Evolutionary conservation across 169 alveolate genomes (phyloP).

Genomic region (Cryptosporidium xiaoi): DNA sequence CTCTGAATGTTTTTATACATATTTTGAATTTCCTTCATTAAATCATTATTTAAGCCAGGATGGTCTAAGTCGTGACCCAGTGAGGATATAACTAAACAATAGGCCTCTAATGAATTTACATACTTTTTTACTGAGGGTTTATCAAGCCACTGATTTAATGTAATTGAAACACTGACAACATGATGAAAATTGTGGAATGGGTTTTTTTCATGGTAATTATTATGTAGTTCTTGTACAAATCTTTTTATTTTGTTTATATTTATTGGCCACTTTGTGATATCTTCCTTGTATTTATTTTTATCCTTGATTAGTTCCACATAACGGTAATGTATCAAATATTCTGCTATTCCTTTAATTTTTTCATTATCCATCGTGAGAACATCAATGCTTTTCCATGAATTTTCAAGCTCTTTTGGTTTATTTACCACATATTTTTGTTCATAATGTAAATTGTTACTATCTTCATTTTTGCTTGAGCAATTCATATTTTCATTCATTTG

Average conservation of each 20-base stretch:
- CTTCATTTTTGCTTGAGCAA: too few species aligned
- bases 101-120: constrained; percentile 61
- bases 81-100: constrained; percentile 42
- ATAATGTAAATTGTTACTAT: neutral
- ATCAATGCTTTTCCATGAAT: constrained; percentile 47
- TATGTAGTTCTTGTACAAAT: constrained; percentile 21
- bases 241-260: constrained; percentile 16
- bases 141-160: constrained; percentile 52
- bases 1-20: neutral
- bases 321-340: constrained; percentile 21
- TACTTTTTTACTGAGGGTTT: constrained; percentile 10
- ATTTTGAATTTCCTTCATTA: constrained; percentile 13
- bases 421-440: neutral
- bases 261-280: constrained; percentile 29
- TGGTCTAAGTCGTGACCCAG: constrained; percentile 59
- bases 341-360: constrained; percentile 24
- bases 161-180: constrained; percentile 42
- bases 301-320: constrained; percentile 11
- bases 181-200: constrained; percentile 60
- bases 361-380: constrained; percentile 1
- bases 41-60: constrained; percentile 51
- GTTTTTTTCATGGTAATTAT: constrained; percentile 40
- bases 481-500: neutral
- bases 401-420: constrained; percentile 16
- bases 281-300: constrained; percentile 49